A percentile compares a stretch with the other conserved stretches of the same genome.
phyloP scores from a whole-genome alignment of 2,329 filamentous ascomycete species.

The Pseudonectria foliicola region DNA sequence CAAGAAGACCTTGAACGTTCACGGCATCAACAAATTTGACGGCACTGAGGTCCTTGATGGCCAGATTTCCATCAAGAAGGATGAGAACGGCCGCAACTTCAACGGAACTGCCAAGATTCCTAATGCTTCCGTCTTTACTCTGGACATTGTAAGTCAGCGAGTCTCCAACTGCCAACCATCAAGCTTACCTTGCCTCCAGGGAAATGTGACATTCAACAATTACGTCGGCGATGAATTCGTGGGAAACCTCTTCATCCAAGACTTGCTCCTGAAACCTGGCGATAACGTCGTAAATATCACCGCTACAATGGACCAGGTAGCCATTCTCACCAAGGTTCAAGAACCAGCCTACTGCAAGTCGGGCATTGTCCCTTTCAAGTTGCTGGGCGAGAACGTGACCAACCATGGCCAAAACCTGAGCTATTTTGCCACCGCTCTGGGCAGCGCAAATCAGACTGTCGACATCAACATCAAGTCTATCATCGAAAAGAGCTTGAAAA shows the following conservation, averaged over 20 bases:
- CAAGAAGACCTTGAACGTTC: constrained; percentile 46
- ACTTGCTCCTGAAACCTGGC: constrained; percentile 53
- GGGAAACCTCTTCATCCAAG: constrained; percentile 49
- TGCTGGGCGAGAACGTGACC: constrained; percentile 45
- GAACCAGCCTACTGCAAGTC: constrained; percentile 44
- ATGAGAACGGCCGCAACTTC: constrained; percentile 51
- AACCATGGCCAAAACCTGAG: constrained; percentile 44
- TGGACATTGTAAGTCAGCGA: constrained; percentile 49
- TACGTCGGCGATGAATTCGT: constrained; percentile 44
- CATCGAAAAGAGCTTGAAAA: constrained; percentile 26
- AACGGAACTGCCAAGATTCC: constrained; percentile 51
- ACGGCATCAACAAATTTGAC: constrained; percentile 47
- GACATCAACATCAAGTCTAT: constrained; percentile 44
- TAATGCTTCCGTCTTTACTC: constrained; percentile 56
- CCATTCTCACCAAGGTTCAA: constrained; percentile 35
- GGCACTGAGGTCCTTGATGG: constrained; percentile 47
- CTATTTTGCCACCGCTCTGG: constrained; percentile 51
- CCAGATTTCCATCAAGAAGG: constrained; percentile 34
- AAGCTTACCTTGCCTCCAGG: constrained; percentile 29
- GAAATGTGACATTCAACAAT: constrained; percentile 56
- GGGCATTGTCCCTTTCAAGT: constrained; percentile 47
- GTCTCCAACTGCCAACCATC: not conserved
- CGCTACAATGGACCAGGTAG: constrained; percentile 43
- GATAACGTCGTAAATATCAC: constrained; percentile 49
- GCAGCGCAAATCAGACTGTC: constrained; percentile 42